Percentiles rank a stretch among this genome's conserved stretches.
phyloP scores from a whole-genome alignment of 805 yeast species.

The Myxozyma mucilagina region DNA sequence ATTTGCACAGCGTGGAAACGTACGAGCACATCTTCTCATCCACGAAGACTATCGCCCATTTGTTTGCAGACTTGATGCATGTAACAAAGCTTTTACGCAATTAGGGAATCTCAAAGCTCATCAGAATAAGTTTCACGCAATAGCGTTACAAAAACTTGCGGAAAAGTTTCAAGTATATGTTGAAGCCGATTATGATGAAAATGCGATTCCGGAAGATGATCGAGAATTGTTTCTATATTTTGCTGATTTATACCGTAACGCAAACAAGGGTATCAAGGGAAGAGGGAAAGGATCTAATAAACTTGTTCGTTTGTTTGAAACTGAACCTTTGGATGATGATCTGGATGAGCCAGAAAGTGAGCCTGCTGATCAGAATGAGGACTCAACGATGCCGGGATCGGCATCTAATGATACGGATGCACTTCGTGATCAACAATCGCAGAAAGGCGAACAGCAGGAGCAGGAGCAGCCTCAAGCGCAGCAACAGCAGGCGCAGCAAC shows the following conservation, averaged over 20 bases:
- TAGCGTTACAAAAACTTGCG: slow-evolving; percentile 67
- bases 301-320: slow-evolving; percentile 16
- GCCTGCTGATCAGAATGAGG: too few relatives aligned
- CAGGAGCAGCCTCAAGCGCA: neutral
- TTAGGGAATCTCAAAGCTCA: slow-evolving; percentile 92
- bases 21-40: slow-evolving; percentile 77
- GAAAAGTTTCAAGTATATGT: slow-evolving; percentile 43
- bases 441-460: neutral
- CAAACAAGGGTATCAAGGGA: slow-evolving; percentile 89
- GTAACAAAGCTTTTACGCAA: slow-evolving; percentile 54
- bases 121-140: slow-evolving; percentile 75
- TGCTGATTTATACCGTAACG: slow-evolving; percentile 77
- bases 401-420: too few relatives aligned
- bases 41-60: slow-evolving; percentile 33
- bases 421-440: too few relatives aligned
- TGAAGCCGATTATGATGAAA: slow-evolving; percentile 31
- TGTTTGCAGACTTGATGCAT: slow-evolving; percentile 26
- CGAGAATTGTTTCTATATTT: slow-evolving; percentile 72
- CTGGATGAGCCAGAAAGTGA: too few relatives aligned
- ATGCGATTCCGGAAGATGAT: slow-evolving; percentile 60
- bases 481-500: slow-evolving; percentile 13
- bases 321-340: slow-evolving; percentile 31
- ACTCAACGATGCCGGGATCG: too few relatives aligned
- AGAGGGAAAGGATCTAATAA: slow-evolving; percentile 60
- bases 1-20: slow-evolving; percentile 88